Evolutionary conservation across 495 filamentous ascomycete species (phyloP).

Genomic region (Amniculicola lignicola): DNA sequence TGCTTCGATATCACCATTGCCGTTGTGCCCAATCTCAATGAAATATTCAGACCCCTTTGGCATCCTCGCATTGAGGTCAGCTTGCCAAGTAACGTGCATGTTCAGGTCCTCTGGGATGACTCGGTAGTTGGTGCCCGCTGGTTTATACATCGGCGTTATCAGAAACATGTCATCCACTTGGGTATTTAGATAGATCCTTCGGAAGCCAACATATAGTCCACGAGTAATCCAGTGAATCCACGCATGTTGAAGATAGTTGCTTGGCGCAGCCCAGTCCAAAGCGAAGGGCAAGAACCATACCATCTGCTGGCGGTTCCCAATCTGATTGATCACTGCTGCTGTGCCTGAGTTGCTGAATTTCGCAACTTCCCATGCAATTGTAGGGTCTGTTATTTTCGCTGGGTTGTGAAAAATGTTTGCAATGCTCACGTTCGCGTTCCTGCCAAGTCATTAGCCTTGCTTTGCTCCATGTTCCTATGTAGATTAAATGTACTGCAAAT

Average conservation of each 20-base stretch:
- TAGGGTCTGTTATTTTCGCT: conserved; percentile 52
- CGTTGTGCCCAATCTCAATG: conserved; percentile 59
- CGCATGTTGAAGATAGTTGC: conserved; percentile 59
- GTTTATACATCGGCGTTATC: conserved; percentile 53
- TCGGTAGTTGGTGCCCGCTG: conserved; percentile 48
- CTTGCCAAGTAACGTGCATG: conserved; percentile 50
- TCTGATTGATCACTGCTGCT: conserved; percentile 62
- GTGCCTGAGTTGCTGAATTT: conserved; percentile 48
- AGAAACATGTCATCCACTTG: conserved; percentile 67
- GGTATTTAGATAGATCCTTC: conserved; percentile 56
- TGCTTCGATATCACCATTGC: conserved; percentile 56
- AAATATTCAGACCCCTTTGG: conserved; percentile 55
- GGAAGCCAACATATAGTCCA: conserved; percentile 55
- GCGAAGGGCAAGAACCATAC: conserved; percentile 58
- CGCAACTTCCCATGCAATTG: conserved; percentile 54
- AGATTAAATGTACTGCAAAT: conserved; percentile 11
- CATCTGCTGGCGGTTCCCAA: conserved; percentile 59
- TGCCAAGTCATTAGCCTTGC: conserved; percentile 26
- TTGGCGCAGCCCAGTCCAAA: conserved; percentile 55
- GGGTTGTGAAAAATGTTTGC: conserved; percentile 58
- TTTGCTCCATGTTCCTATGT: not conserved
- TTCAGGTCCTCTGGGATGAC: conserved; percentile 51
- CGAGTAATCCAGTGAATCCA: conserved; percentile 62
- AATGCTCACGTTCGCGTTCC: conserved; percentile 48
- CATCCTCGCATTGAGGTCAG: conserved; percentile 51